Base-by-base conservation (phyloP, 495 filamentous ascomycete species). In the Trichoderma orchidacearum region DNA sequence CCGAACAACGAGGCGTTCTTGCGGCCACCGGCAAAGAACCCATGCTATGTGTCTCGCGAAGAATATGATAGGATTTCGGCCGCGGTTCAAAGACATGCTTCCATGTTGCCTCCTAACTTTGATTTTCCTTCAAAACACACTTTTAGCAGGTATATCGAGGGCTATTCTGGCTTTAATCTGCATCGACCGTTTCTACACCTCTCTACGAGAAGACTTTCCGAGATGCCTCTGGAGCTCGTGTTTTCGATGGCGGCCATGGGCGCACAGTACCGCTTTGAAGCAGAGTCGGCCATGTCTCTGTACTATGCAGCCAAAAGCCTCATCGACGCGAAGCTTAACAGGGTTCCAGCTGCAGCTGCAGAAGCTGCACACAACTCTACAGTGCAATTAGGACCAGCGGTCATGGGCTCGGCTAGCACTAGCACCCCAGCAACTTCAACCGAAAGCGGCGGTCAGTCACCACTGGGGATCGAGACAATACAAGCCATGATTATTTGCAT, bases 401-500 rank as follows among this genome's bases (percentile, higher is more conserved):
- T 11, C 13, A 9, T 25, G 27, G 41, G 18, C 18, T 8, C 27
- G 18, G 18, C 41, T 0, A 23, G n/a, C n/a, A 11, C 15, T 48
- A 5, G n/a, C n/a, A 11, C 15, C 27, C 2, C 21, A 13, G 18
- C 21, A 21, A 48, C 8, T 9, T 27, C 41, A 27, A 12, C 18
- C 6, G n/a, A 17, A 3, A n/a, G 6, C 21, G n/a, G 8, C 8
- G 27, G 13, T n/a, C 18, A 48, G 27, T 9, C 21, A 13, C 18
- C 18, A 3, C 17, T 48, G 0, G 41, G 8, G 4, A 48, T 48
- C n/a, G 41, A 48, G 21, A 48, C 41, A 17, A 77, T 62, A 70
- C 75, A 21, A 67, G 77, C 64, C 70, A 72, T 48, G 69, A 76
- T 61, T 35, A 60, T 78, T 48, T 64, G 78, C 9, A 63, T 78